These are phyloP conservation scores for Exophiala phaeomuriformis DNA, from an alignment of 2,329 filamentous ascomycete genomes.

Conservation along the genomic window DNA sequence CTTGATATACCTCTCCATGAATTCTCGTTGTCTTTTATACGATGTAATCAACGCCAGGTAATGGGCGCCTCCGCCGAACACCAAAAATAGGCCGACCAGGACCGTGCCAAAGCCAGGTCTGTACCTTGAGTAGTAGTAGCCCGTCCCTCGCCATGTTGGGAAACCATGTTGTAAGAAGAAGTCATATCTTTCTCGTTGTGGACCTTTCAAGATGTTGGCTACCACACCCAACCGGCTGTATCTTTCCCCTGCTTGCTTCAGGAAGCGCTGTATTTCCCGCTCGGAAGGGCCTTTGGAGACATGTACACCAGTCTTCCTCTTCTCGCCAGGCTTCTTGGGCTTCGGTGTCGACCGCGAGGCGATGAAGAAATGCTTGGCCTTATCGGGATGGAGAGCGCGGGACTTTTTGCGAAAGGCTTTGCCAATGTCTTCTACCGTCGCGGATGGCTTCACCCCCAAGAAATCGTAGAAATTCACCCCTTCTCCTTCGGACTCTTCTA, in stretches of 20 bases:
- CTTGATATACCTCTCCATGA: slow-evolving; percentile 83
- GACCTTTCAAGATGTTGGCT: slow-evolving; percentile 74
- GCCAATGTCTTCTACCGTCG: slow-evolving; percentile 79
- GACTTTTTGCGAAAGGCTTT: slow-evolving; percentile 90
- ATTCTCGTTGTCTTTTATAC: slow-evolving; percentile 85
- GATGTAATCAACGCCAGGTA: slow-evolving; percentile 77
- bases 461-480: slow-evolving; percentile 91
- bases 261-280: slow-evolving; percentile 66
- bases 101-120: slow-evolving; percentile 84
- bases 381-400: slow-evolving; percentile 81
- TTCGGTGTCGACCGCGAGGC: slow-evolving; percentile 57
- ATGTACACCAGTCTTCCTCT: slow-evolving; percentile 54
- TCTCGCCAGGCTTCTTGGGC: slow-evolving; percentile 45
- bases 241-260: slow-evolving; percentile 73
- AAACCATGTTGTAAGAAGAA: slow-evolving; percentile 91
- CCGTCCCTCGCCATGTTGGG: slow-evolving; percentile 91
- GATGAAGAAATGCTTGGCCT: slow-evolving; percentile 77
- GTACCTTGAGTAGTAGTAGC: slow-evolving; percentile 96
- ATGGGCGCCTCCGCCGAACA: slow-evolving; percentile 76
- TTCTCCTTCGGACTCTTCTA: slow-evolving; percentile 64
- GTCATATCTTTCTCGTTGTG: slow-evolving; percentile 80
- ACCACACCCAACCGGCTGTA: slow-evolving; percentile 81
- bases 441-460: slow-evolving; percentile 65
- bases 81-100: slow-evolving; percentile 69
- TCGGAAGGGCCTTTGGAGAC: slow-evolving; percentile 65